Evolutionary conservation across 768 basidiomycete species (phyloP).

Genomic region (Pleurotus eryngii): DNA sequence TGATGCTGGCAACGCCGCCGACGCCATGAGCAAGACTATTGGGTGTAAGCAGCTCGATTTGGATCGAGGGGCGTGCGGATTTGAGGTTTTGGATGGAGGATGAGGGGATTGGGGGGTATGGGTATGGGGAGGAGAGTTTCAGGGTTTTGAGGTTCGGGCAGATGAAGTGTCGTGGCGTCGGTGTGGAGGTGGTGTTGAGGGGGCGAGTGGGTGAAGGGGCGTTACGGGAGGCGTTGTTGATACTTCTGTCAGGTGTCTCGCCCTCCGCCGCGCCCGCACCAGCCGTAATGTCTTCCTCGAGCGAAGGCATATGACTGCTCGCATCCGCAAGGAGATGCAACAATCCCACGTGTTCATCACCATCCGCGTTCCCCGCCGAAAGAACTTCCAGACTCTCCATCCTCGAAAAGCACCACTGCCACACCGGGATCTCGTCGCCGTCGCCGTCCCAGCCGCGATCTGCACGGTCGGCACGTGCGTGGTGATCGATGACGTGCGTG

Average conservation of each 20-base stretch:
- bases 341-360: constrained; percentile 1
- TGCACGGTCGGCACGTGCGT: too few species aligned
- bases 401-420: constrained; percentile 6
- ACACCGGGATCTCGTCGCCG: constrained; percentile 5
- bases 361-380: not conserved
- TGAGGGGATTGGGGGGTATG: not conserved
- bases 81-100: not conserved
- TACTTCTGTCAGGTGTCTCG: not conserved
- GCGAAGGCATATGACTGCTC: constrained; percentile 1
- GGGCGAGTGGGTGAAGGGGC: too few species aligned
- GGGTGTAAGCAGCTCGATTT: not conserved
- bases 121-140: not conserved
- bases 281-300: not conserved
- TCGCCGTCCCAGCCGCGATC: not conserved
- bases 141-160: constrained; percentile 3
- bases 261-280: not conserved
- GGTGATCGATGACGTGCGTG: not conserved
- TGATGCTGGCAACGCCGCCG: not conserved
- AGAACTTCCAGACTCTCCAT: not conserved
- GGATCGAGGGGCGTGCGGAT: not conserved
- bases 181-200: too few species aligned
- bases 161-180: not conserved
- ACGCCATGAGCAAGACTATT: not conserved
- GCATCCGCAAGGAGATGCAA: constrained; percentile 6
- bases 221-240: too few species aligned